Evolutionary conservation across 2,329 filamentous ascomycete species (phyloP), one percentile per base, ranked within the genome.

Genomic region (Didymella pinodella): DNA sequence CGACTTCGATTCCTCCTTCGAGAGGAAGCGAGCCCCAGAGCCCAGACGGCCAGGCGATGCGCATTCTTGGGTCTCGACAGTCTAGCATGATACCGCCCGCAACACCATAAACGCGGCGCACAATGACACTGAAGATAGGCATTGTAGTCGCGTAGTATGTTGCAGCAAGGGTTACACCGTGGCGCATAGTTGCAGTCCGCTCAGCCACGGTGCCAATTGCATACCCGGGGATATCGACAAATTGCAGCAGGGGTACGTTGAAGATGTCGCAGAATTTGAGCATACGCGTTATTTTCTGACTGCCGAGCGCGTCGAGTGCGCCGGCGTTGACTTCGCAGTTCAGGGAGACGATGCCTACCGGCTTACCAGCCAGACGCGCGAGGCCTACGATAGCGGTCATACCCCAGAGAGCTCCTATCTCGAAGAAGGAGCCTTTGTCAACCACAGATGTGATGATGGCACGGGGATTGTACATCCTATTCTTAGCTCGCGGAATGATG

Each of bases 31-130:
- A 86, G 0, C 86, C 86, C 85, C 86, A 89, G 63, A 86, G 80
- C 0, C 86, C 86, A 34, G 81, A 85, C 0, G 87, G 87, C 87
- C 87, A 89, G 6, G 85, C 85, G 12, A 89, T 81, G 45, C 86
- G 81, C 79, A 85, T 84, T 29, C 84, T 78, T 0, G 87, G 86
- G 54, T 88, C 84, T 16, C 87, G 81, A 51, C 82, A 85, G 44
- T 87, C 86, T 0, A 88, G 75, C 86, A 89, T 89, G 16, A 89
- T 77, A 0, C 85, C 86, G 0, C 87, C 87, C 1, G 87, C 87
- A 1, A 89, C 86, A 4, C 87, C 87, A 65, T 86, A 89, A 1
- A 82, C 84, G 47, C 85, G 82, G 6, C 87, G 79, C 0, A 85
- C 84, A 4, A 89, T 80, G n/a, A 89, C 84, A 54, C 79, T 85